Conservation (phyloP, 306 rosid species). For the Lathyrus sativus region DNA sequence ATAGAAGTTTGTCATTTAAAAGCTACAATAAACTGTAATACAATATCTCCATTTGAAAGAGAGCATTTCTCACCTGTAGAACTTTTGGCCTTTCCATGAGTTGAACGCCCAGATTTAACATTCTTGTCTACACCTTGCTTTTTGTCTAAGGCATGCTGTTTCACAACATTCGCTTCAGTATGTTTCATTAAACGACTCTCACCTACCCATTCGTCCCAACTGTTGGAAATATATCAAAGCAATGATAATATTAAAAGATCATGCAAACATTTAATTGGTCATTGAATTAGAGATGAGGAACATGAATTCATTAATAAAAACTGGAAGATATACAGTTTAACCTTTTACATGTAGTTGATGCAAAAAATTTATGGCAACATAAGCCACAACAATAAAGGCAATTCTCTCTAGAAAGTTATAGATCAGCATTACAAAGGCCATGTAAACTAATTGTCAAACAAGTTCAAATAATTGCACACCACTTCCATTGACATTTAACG, state of each 20-base stretch:
- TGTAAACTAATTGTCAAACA: constrained; percentile 23
- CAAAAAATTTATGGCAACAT: constrained; percentile 13
- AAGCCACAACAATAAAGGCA: constrained; percentile 8
- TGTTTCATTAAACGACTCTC: constrained; percentile 76
- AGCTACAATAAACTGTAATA: constrained; percentile 27
- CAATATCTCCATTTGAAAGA: constrained; percentile 22
- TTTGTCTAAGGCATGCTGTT: constrained; percentile 70
- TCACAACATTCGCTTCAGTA: constrained; percentile 67
- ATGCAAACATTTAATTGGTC: no score
- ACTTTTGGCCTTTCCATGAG: constrained; percentile 65
- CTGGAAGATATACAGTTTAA: constrained; percentile 42
- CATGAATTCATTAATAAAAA: no score
- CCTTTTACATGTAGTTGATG: constrained; percentile 41
- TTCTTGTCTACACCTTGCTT: constrained; percentile 73
- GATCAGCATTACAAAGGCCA: constrained; percentile 30
- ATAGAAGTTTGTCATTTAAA: constrained; percentile 11
- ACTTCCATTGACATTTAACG: constrained; percentile 36
- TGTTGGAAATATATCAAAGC: constrained; percentile 79
- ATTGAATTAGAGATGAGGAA: no score
- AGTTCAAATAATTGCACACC: constrained; percentile 28
- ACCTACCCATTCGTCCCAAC: constrained; percentile 99
- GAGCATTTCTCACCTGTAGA: constrained; percentile 55
- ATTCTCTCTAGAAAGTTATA: constrained; percentile 21
- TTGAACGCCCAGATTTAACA: constrained; percentile 70
- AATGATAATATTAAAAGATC: constrained; percentile 45